Conservation (phyloP, 805 yeast genomes). For the Metschnikowia koreensis region DNA sequence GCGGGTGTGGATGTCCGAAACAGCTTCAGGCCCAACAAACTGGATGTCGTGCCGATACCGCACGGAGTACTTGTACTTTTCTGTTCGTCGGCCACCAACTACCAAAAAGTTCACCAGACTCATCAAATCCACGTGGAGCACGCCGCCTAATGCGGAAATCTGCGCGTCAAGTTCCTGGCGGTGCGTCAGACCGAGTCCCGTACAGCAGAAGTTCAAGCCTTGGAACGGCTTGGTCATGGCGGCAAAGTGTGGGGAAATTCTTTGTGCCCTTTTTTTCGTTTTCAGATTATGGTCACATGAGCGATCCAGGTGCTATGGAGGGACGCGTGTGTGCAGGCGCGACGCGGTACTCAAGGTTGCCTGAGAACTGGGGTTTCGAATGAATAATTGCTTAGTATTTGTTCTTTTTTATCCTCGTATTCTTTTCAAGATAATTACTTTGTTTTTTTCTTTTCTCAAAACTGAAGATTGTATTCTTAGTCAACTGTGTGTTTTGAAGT, state of each 20-base stretch:
- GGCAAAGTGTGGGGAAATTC: neutral
- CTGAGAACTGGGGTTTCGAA: neutral
- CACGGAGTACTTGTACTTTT: conserved; percentile 53
- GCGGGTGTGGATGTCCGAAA: conserved; percentile 42
- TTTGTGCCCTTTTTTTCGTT: neutral
- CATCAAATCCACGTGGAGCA: conserved; percentile 54
- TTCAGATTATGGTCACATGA: neutral
- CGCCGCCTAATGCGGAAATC: conserved; percentile 59
- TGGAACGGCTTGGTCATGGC: conserved; percentile 37
- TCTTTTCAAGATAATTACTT: no score
- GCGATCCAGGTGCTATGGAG: neutral
- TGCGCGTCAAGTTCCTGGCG: conserved; percentile 45
- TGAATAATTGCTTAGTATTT: no score
- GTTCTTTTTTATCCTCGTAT: no score
- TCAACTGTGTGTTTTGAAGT: no score
- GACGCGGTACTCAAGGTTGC: neutral
- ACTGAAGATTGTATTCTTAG: no score
- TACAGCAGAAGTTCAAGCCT: conserved; percentile 55
- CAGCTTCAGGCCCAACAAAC: conserved; percentile 49
- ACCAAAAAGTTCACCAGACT: conserved; percentile 58
- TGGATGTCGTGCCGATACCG: conserved; percentile 53
- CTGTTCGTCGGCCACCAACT: conserved; percentile 57
- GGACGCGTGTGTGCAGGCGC: neutral
- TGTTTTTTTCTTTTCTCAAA: no score
- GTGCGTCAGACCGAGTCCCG: conserved; percentile 44